phyloP scores from a whole-genome alignment of 805 yeast genomes.

The Saccharomyces jurei region DNA sequence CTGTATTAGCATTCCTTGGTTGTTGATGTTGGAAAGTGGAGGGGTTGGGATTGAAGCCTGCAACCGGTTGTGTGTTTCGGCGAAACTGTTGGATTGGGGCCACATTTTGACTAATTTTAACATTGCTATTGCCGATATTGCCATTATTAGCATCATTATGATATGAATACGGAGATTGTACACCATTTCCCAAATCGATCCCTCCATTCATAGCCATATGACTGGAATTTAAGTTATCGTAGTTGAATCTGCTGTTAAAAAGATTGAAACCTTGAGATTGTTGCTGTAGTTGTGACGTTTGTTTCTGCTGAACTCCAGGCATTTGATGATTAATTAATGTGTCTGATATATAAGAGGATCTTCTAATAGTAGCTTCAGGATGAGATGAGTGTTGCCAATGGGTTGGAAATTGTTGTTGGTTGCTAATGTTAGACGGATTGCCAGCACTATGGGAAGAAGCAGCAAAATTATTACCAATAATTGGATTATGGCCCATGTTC shows the following conservation, averaged over 20 bases:
- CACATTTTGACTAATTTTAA: background rate
- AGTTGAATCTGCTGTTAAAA: slow-evolving; percentile 1
- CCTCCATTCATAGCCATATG: background rate
- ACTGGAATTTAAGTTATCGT: background rate
- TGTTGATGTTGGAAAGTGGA: background rate
- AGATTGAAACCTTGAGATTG: background rate
- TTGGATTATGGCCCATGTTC: background rate
- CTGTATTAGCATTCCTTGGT: background rate
- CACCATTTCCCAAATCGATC: background rate
- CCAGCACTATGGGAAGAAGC: slow-evolving; percentile 1
- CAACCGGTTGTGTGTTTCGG: slow-evolving; percentile 3
- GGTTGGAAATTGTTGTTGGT: slow-evolving; percentile 10
- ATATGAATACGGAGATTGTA: background rate
- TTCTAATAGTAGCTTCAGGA: slow-evolving; percentile 38
- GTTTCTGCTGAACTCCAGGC: background rate
- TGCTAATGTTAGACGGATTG: slow-evolving; percentile 2
- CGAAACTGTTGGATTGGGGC: background rate
- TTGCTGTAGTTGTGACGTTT: slow-evolving; percentile 3
- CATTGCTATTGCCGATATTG: slow-evolving; percentile 8
- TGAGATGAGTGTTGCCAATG: slow-evolving; percentile 5
- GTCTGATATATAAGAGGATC: slow-evolving; percentile 73
- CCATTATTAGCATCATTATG: background rate
- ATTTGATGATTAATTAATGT: slow-evolving; percentile 35
- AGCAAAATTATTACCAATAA: background rate
- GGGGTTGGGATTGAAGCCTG: background rate